These are phyloP conservation scores for Globisporangium carolinianum DNA, from an alignment of 352 stramenopile species.

Conservation along the genomic window DNA sequence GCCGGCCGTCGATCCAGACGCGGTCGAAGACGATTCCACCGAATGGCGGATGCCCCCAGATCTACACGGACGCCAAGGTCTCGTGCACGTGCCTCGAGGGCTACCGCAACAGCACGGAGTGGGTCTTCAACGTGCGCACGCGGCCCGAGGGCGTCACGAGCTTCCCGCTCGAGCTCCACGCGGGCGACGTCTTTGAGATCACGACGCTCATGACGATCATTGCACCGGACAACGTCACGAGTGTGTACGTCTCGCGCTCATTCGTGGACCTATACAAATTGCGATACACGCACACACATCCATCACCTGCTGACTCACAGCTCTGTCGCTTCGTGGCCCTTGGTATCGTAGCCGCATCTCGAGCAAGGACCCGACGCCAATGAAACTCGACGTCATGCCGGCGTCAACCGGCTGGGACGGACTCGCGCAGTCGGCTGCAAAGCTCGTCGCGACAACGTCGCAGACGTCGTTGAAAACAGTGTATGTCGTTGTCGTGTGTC, in stretches of 20 bases:
- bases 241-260: slow-evolving; percentile 17
- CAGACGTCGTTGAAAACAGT: slow-evolving; percentile 25
- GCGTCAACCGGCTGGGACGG: slow-evolving; percentile 33
- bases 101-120: slow-evolving; percentile 29
- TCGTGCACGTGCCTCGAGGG: slow-evolving; percentile 52
- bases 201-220: slow-evolving; percentile 44
- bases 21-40: slow-evolving; percentile 27
- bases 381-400: slow-evolving; percentile 32
- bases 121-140: slow-evolving; percentile 32
- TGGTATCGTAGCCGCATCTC: slow-evolving; percentile 16
- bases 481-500: slow-evolving; percentile 11
- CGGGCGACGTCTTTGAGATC: slow-evolving; percentile 29
- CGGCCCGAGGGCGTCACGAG: slow-evolving; percentile 14
- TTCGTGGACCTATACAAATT: too few species aligned
- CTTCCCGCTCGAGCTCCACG: slow-evolving; percentile 27
- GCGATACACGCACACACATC: too few species aligned
- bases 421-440: slow-evolving; percentile 23
- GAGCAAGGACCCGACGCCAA: slow-evolving; percentile 16
- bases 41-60: slow-evolving; percentile 37
- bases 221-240: slow-evolving; percentile 22
- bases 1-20: slow-evolving; percentile 40
- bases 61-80: slow-evolving; percentile 36
- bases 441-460: slow-evolving; percentile 30
- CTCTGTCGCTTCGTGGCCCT: slow-evolving; percentile 1
- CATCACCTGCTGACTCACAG: too few species aligned